These are phyloP conservation scores for Ceratocystis huliohia DNA, from an alignment of 2,329 filamentous ascomycete species.

Conservation along the genomic window DNA sequence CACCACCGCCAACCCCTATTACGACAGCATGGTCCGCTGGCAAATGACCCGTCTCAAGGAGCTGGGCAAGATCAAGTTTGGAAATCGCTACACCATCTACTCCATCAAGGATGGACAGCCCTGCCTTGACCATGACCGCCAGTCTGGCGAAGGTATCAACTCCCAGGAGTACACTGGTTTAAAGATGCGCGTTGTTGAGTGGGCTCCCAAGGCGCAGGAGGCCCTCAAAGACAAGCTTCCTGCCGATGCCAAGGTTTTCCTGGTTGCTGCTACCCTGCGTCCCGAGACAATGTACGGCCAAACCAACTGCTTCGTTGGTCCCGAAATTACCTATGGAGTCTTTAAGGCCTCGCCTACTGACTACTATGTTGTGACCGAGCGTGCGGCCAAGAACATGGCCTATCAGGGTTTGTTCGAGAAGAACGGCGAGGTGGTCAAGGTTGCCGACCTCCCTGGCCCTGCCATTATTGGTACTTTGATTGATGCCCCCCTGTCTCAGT, in stretches of 20 bases:
- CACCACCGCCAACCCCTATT: slow-evolving; percentile 93
- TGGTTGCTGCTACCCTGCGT: slow-evolving; percentile 81
- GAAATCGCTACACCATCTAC: slow-evolving; percentile 87
- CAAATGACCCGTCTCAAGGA: slow-evolving; percentile 90
- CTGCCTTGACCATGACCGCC: slow-evolving; percentile 38
- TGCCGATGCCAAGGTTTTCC: slow-evolving; percentile 65
- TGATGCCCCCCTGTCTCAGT: slow-evolving; percentile 74
- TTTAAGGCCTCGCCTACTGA: slow-evolving; percentile 68
- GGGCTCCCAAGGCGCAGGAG: slow-evolving; percentile 63
- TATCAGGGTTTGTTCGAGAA: slow-evolving; percentile 77
- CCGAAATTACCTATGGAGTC: slow-evolving; percentile 77
- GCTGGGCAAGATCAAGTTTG: slow-evolving; percentile 84
- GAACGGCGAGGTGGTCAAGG: slow-evolving; percentile 62
- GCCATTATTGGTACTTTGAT: slow-evolving; percentile 80
- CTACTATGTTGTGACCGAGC: slow-evolving; percentile 72
- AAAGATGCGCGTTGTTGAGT: slow-evolving; percentile 84
- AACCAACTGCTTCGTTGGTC: slow-evolving; percentile 88
- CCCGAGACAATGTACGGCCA: slow-evolving; percentile 99
- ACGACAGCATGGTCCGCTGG: slow-evolving; percentile 90
- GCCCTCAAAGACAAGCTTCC: slow-evolving; percentile 67
- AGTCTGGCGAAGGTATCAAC: slow-evolving; percentile 39
- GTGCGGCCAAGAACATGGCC: slow-evolving; percentile 89
- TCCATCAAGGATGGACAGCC: slow-evolving; percentile 56
- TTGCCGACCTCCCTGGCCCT: slow-evolving; percentile 62
- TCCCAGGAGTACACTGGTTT: slow-evolving; percentile 87